Evolutionary conservation across 2,329 filamentous ascomycete genomes (phyloP).

Genomic region (Colletotrichum tofieldiae): DNA sequence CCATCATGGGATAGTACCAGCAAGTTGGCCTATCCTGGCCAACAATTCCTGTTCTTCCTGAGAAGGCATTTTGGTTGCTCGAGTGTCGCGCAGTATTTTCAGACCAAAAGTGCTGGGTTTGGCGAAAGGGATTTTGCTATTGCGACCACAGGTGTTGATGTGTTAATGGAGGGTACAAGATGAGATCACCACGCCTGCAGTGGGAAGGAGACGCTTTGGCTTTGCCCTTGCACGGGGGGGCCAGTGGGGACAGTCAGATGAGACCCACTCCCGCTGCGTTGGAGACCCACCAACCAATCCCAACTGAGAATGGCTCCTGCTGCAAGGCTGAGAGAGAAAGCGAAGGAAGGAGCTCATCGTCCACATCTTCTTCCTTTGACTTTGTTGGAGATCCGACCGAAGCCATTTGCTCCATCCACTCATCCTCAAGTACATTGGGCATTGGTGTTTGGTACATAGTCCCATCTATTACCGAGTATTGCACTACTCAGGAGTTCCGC

Average conservation of each 20-base stretch:
- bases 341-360: constrained; percentile 13
- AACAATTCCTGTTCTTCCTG: constrained; percentile 68
- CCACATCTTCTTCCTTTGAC: constrained; percentile 13
- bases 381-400: background rate
- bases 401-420: background rate
- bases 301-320: constrained; percentile 5
- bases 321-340: constrained; percentile 40
- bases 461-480: too few species aligned
- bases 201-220: constrained; percentile 30
- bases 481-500: background rate
- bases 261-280: background rate
- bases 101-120: background rate
- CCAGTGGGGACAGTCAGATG: background rate
- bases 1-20: constrained; percentile 55
- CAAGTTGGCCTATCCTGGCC: constrained; percentile 67
- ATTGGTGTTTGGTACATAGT: background rate
- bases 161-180: constrained; percentile 4
- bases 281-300: constrained; percentile 30
- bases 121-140: constrained; percentile 1
- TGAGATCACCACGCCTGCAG: constrained; percentile 17
- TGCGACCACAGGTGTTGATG: constrained; percentile 2
- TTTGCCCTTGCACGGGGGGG: constrained; percentile 13
- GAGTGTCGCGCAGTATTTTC: background rate
- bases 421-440: background rate
- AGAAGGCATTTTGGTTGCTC: constrained; percentile 43